phyloP scores from a whole-genome alignment of 83 land plant species.

The Picea abies region DNA sequence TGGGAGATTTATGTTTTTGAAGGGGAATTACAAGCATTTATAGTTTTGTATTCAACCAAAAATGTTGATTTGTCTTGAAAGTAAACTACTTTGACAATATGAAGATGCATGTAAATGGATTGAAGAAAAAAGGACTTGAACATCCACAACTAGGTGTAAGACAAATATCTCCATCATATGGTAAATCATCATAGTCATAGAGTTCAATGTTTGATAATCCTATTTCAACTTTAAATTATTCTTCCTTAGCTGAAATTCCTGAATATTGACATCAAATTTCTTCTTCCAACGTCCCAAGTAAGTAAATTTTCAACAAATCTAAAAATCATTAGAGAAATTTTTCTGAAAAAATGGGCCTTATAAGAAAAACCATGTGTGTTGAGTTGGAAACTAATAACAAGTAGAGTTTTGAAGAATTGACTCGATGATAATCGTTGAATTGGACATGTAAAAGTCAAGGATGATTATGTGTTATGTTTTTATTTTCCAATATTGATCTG shows the following conservation, averaged over 20 bases:
- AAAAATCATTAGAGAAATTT: too few relatives aligned
- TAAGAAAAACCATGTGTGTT: too few relatives aligned
- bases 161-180: conserved; percentile 26
- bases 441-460: too few relatives aligned
- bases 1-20: background rate
- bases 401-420: too few relatives aligned
- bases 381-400: too few relatives aligned
- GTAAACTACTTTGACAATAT: conserved; percentile 50
- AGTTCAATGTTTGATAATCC: background rate
- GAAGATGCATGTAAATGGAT: conserved; percentile 21
- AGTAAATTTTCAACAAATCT: conserved; percentile 9
- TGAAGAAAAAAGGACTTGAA: conserved; percentile 26
- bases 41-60: background rate
- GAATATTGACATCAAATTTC: background rate
- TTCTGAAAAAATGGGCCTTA: too few relatives aligned
- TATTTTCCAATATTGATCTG: too few relatives aligned
- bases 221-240: conserved; percentile 1
- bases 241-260: conserved; percentile 7
- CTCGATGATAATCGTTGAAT: too few relatives aligned
- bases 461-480: too few relatives aligned
- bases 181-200: conserved; percentile 17
- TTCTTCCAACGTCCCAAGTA: background rate
- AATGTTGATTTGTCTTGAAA: conserved; percentile 27
- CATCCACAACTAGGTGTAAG: conserved; percentile 13
- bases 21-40: conserved; percentile 3